Conservation (phyloP, 2,329 filamentous ascomycete species). For the Colletotrichum costaricense region DNA sequence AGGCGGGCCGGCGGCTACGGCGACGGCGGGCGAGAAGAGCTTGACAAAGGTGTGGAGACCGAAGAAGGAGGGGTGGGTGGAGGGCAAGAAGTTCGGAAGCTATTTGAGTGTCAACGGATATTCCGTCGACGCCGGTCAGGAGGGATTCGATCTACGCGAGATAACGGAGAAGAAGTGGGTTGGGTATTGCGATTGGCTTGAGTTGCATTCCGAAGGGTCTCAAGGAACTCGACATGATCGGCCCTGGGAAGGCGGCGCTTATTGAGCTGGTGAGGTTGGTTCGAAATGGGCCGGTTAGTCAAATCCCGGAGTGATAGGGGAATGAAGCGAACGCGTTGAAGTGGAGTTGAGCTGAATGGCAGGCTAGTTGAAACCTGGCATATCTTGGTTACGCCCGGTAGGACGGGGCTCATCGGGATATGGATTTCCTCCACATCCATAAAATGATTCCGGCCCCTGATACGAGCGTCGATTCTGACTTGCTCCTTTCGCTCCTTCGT, state of each 20-base stretch:
- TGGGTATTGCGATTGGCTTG: conserved; percentile 39
- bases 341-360: neutral
- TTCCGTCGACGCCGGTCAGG: conserved; percentile 49
- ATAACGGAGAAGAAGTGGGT: conserved; percentile 49
- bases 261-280: neutral
- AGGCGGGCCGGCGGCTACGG: neutral
- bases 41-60: conserved; percentile 44
- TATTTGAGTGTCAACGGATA: conserved; percentile 53
- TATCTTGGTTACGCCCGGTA: neutral
- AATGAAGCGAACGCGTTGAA: neutral
- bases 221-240: conserved; percentile 22
- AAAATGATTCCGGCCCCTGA: neutral
- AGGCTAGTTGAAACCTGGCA: neutral
- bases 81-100: conserved; percentile 35
- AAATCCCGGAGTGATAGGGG: neutral
- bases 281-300: neutral
- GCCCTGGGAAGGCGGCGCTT: conserved; percentile 30
- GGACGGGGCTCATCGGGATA: neutral
- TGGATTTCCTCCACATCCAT: neutral
- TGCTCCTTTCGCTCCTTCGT: neutral
- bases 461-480: neutral
- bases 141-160: conserved; percentile 50
- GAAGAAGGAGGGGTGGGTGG: conserved; percentile 42
- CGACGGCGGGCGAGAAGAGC: neutral
- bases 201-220: conserved; percentile 12